A percentile compares a stretch with the other conserved stretches of the same genome.
Conservation (phyloP, 2,329 filamentous ascomycete genomes). For the Sclerotinia subarctica region DNA sequence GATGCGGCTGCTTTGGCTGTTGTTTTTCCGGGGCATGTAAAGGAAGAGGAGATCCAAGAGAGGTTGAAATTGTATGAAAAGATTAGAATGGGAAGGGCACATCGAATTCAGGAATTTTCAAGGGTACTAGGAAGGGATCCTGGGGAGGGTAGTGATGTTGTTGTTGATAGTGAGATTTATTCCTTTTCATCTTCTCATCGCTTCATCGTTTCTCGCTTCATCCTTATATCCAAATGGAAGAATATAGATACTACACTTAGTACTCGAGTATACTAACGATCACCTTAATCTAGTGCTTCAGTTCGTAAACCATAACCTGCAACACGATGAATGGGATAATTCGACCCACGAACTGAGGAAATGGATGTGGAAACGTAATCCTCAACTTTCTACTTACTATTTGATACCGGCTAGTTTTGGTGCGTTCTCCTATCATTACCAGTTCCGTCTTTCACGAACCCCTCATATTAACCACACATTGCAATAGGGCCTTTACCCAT, state of each 20-base stretch:
- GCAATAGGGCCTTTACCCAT: too few species aligned
- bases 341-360: slow-evolving; percentile 46
- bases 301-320: slow-evolving; percentile 46
- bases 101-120: slow-evolving; percentile 56
- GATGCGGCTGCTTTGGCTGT: slow-evolving; percentile 59
- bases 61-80: slow-evolving; percentile 58
- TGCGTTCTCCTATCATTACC: slow-evolving; percentile 24
- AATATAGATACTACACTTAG: too few species aligned
- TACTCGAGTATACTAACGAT: background rate
- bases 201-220: background rate
- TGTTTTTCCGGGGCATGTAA: slow-evolving; percentile 50
- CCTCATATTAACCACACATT: background rate
- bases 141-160: slow-evolving; percentile 43
- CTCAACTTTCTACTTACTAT: slow-evolving; percentile 45
- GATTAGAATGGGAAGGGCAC: slow-evolving; percentile 55
- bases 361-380: slow-evolving; percentile 43
- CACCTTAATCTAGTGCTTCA: slow-evolving; percentile 38
- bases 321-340: slow-evolving; percentile 52
- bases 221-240: background rate
- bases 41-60: slow-evolving; percentile 47
- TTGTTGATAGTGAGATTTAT: slow-evolving; percentile 42
- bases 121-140: slow-evolving; percentile 51
- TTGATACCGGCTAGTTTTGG: slow-evolving; percentile 35
- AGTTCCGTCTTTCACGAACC: slow-evolving; percentile 23
- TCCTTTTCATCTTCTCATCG: background rate